A percentile compares a stretch with the other conserved stretches of the same genome.
These are phyloP conservation scores for Raddia distichophylla DNA, from an alignment of 176 grass and related monocot species.

Conservation along the genomic window DNA sequence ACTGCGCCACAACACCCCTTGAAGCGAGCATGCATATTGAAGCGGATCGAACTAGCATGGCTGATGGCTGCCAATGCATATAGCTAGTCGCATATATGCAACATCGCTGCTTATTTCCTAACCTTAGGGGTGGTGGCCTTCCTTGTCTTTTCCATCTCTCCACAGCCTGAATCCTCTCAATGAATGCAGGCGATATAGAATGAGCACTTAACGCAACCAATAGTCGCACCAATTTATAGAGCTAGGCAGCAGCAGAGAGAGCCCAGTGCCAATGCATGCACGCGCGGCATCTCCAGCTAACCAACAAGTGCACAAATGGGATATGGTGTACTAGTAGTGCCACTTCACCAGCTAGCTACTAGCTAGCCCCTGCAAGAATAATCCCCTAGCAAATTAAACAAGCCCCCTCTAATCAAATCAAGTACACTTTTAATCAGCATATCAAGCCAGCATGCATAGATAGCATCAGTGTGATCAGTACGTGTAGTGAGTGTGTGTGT, in stretches of 20 bases:
- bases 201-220: slow-evolving; percentile 41
- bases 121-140: slow-evolving; percentile 66
- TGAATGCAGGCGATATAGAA: slow-evolving; percentile 9
- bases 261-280: slow-evolving; percentile 25
- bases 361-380: not conserved
- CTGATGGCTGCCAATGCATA: no score
- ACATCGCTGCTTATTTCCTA: slow-evolving; percentile 15
- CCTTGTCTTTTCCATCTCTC: slow-evolving; percentile 59
- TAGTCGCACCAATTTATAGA: slow-evolving; percentile 61
- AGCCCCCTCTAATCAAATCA: slow-evolving; percentile 4
- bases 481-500: slow-evolving; percentile 17
- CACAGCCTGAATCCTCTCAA: slow-evolving; percentile 33
- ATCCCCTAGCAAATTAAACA: not conserved
- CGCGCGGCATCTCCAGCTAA: slow-evolving; percentile 9
- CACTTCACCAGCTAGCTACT: slow-evolving; percentile 51
- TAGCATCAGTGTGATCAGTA: not conserved
- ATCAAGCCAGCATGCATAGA: not conserved
- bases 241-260: not conserved
- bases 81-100: not conserved
- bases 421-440: slow-evolving; percentile 18
- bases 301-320: slow-evolving; percentile 5
- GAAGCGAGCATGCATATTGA: not conserved
- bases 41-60: not conserved
- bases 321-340: slow-evolving; percentile 40
- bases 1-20: not conserved